A percentile compares a stretch with the other conserved stretches of the same genome.
Conservation (phyloP, 495 filamentous ascomycete species). For the Tuber magnatum region DNA sequence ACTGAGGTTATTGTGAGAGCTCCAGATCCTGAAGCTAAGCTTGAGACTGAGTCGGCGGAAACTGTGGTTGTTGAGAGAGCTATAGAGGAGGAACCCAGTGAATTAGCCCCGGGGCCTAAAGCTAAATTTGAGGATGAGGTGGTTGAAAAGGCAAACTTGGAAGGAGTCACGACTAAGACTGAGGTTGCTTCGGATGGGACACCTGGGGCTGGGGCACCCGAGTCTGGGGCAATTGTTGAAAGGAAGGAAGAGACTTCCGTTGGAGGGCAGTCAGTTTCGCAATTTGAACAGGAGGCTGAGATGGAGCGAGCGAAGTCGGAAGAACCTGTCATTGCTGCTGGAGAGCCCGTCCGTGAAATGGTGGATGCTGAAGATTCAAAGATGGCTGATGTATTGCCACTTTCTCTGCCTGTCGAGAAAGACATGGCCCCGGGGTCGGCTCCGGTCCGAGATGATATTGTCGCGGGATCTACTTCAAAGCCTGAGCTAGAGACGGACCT, state of each 20-base stretch:
- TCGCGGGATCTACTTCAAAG: not conserved
- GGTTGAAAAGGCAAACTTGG: slow-evolving; percentile 6
- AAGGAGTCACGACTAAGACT: not conserved
- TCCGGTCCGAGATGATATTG: not conserved
- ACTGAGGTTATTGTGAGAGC: no score
- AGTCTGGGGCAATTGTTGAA: slow-evolving; percentile 8
- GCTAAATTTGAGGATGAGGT: slow-evolving; percentile 1
- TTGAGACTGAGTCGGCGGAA: not conserved
- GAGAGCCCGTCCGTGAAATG: not conserved
- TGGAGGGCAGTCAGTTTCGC: slow-evolving; percentile 16
- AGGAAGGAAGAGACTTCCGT: slow-evolving; percentile 7
- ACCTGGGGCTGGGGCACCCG: slow-evolving; percentile 18
- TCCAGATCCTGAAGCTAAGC: not conserved
- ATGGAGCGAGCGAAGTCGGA: slow-evolving; percentile 8
- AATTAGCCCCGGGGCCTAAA: not conserved
- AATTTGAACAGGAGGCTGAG: slow-evolving; percentile 5
- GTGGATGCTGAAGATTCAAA: slow-evolving; percentile 15
- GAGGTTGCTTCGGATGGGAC: slow-evolving; percentile 9
- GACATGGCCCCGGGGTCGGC: not conserved
- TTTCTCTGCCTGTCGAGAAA: not conserved
- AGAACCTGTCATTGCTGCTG: not conserved
- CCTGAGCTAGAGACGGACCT: not conserved
- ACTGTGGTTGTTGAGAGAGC: not conserved
- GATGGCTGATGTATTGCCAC: slow-evolving; percentile 17
- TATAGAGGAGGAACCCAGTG: slow-evolving; percentile 3